Evolutionary conservation across 2,329 filamentous ascomycete species (phyloP), one percentile per base, ranked within the genome.

Genomic region (Escovopsis sp.): DNA sequence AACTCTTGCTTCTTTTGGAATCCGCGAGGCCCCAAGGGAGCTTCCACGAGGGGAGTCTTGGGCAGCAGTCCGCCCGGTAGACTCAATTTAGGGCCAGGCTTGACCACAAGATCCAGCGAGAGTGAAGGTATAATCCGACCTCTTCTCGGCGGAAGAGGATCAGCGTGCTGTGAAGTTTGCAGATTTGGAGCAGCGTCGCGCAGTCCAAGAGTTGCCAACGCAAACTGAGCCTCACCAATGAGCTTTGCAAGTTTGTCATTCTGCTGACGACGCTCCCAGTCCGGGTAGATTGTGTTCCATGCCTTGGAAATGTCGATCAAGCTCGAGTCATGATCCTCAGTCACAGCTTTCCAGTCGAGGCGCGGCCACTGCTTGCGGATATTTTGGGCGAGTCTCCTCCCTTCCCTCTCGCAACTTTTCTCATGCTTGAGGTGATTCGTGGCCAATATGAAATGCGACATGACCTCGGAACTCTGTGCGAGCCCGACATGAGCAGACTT

Each of bases 301-400:
- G 30, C 37, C 6, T 7, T 2, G 4, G 18, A 5, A 25, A 34
- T 5, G 27, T 36, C 7, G 5, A 39, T 39, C 16, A 31, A n/a
- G 10, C 17, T n/a, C 18, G 28, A 28, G 10, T 4, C 5, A 13
- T 5, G 21, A 9, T 25, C 18, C 12, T 6, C 14, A 8, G 12
- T 29, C 7, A 10, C 4, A 10, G 12, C 4, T 8, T 21, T 11
- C 1, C 2, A n/a, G 2, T 28, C 32, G 27, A 35, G 18, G 10
- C 8, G 23, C 2, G 41, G 41, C 41, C 41, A 43, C 18, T 40
- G 32, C 12, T 21, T 16, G 4, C 39, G 4, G 7, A 43, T n/a
- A 3, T 27, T 4, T 4, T 28, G 14, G 9, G 41, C 36, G 9
- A 43, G 12, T 4, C 13, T 15, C 9, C 18, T 34, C 1, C 34